Conservation (phyloP, 2,329 filamentous ascomycete genomes). For the Whalleya microplaca region DNA sequence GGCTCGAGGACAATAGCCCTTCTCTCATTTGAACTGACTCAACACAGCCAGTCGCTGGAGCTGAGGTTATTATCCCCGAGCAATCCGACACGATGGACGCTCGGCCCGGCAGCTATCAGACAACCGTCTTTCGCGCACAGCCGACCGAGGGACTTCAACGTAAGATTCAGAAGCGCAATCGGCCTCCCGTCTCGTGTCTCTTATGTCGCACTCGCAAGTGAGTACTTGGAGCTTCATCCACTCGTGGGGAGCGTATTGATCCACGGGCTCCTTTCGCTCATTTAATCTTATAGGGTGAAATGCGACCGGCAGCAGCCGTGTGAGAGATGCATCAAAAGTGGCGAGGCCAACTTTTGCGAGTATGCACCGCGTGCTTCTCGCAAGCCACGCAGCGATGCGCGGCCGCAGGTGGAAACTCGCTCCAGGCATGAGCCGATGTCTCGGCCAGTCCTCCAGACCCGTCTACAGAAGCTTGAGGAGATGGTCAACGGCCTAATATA, state of each 20-base stretch:
- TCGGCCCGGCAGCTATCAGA: slow-evolving; percentile 36
- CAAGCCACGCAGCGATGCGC: slow-evolving; percentile 37
- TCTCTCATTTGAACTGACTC: neutral
- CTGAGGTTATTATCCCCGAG: slow-evolving; percentile 29
- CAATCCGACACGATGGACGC: slow-evolving; percentile 35
- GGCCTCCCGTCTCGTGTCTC: slow-evolving; percentile 41
- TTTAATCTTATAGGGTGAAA: slow-evolving; percentile 36
- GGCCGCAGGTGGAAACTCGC: slow-evolving; percentile 33
- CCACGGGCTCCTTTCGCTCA: slow-evolving; percentile 12
- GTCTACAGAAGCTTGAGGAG: slow-evolving; percentile 42
- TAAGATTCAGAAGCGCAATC: slow-evolving; percentile 44
- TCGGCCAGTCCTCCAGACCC: slow-evolving; percentile 39
- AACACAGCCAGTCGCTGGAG: neutral
- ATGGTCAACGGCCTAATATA: slow-evolving; percentile 40
- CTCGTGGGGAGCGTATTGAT: neutral
- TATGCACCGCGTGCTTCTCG: slow-evolving; percentile 42
- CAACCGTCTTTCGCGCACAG: slow-evolving; percentile 43
- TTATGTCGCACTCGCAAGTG: slow-evolving; percentile 41
- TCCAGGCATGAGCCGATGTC: slow-evolving; percentile 34
- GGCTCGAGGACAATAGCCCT: neutral
- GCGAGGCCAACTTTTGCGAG: slow-evolving; percentile 41
- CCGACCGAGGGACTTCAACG: slow-evolving; percentile 39
- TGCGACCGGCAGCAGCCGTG: slow-evolving; percentile 46
- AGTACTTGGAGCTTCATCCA: slow-evolving; percentile 13
- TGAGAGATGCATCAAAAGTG: slow-evolving; percentile 44